These are phyloP conservation scores for Coelastrella sp. DNA, from an alignment of 139 green algal genomes.

Conservation along the genomic window DNA sequence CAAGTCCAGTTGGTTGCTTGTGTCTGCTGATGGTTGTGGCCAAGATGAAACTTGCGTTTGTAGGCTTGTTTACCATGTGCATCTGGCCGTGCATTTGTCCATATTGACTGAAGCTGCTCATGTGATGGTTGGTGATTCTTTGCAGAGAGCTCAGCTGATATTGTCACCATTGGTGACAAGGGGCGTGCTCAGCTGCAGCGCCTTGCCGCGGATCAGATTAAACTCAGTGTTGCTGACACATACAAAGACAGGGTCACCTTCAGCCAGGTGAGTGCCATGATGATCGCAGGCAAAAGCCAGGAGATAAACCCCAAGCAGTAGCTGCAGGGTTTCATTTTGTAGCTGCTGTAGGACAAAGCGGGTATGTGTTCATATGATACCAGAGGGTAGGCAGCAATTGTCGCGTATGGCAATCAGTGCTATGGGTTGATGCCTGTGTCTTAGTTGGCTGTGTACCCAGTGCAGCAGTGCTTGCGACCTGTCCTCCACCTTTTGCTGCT, in stretches of 20 bases:
- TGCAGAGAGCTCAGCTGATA: neutral
- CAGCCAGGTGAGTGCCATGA: constrained; percentile 30
- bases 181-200: constrained; percentile 87
- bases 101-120: no score
- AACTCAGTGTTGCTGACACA: constrained; percentile 55
- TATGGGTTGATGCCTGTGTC: no score
- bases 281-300: neutral
- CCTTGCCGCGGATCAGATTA: constrained; percentile 59
- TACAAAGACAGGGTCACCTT: constrained; percentile 63
- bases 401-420: no score
- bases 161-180: constrained; percentile 94
- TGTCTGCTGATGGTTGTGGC: no score
- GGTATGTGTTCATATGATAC: no score
- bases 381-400: no score
- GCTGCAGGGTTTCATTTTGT: neutral
- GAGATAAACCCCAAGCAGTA: neutral
- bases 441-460: neutral
- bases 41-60: no score
- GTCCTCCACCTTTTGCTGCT: neutral
- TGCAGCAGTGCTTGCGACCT: neutral
- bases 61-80: neutral
- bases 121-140: no score
- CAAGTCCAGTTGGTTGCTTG: no score
- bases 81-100: neutral
- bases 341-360: neutral